These are phyloP conservation scores for Diaporthe ampelina DNA, from an alignment of 2,329 filamentous ascomycete genomes.

Conservation along the genomic window DNA sequence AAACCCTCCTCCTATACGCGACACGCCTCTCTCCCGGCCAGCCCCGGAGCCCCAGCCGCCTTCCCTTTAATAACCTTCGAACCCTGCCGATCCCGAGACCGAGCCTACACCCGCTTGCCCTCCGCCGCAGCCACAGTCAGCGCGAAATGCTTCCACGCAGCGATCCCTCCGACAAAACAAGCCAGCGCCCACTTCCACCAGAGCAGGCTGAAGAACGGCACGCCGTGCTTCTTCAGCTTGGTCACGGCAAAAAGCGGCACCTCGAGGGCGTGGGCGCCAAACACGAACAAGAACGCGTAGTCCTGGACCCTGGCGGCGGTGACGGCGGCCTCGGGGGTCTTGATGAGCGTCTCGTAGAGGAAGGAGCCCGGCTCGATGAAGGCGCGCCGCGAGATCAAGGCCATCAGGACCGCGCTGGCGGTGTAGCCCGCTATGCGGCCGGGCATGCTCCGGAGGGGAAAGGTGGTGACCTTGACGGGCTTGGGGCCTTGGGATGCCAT, in stretches of 20 bases:
- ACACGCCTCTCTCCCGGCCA: background rate
- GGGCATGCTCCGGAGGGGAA: constrained; percentile 15
- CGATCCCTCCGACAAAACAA: background rate
- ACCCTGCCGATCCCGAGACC: no score
- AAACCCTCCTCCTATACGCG: no score
- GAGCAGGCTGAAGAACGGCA: constrained; percentile 31
- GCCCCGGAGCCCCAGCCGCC: background rate
- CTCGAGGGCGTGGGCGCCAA: constrained; percentile 21
- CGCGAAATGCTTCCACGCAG: constrained; percentile 35
- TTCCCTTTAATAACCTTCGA: no score
- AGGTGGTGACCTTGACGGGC: constrained; percentile 37
- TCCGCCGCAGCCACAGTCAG: constrained; percentile 21
- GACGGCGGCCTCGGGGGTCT: constrained; percentile 10
- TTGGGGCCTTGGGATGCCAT: constrained; percentile 15
- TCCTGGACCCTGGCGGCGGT: constrained; percentile 26
- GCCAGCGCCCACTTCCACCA: constrained; percentile 37
- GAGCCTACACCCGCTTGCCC: constrained; percentile 3
- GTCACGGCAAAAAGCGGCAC: constrained; percentile 36
- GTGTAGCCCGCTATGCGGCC: constrained; percentile 16
- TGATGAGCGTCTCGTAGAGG: constrained; percentile 24
- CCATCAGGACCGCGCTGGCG: constrained; percentile 9
- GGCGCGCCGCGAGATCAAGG: constrained; percentile 29
- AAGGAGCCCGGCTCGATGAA: constrained; percentile 36
- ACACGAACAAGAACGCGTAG: background rate
- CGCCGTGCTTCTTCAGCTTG: constrained; percentile 38